Base-by-base conservation (phyloP, 2,329 filamentous ascomycete genomes). In the Trichoderma breve region DNA sequence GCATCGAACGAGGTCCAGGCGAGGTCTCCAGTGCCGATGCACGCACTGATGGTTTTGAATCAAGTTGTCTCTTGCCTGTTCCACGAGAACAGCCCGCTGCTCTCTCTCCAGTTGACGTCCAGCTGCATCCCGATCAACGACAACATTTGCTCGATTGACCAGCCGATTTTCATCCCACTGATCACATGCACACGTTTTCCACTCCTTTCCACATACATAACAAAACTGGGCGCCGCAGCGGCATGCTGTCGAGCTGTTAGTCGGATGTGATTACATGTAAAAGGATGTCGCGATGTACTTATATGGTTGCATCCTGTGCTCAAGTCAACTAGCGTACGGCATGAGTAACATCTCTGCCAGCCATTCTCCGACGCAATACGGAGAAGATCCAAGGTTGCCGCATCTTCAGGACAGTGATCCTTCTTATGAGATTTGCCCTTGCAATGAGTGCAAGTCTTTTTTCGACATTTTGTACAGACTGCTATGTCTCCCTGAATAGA, bases 371-470 rank as follows among this genome's bases (percentile, higher is more conserved):
- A 1, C 3, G 43, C 43, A 47, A 47, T 47, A 2, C 43, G 43
- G 3, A 47, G 43, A 47, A 47, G 4, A 1, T 51, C 47, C 47
- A 47, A 47, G 0, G 84, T 72, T 0, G 75, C 76, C 0, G 73
- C 71, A 60, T 90, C 85, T 0, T 83, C 57, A 0, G 84, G 82
- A 72, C 87, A 90, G 26, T 85, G 83, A 0, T 81, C 83, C 0
- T 32, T 15, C 0, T 32, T 15, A 70, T 91, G 88, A 0, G 76
- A 73, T 0, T 68, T 71, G 0, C 62, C 74, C 73, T 89, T 90
- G 81, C 88, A 91, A 0, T 76, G 76, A 0, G 72, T 76, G 73
- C 88, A 91, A 0, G 88, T 91, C 0, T 55, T 74, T 0, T 39
- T 69, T 0, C n/a, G 0, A 69, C 89, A 91, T 0, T 73, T 58